These are phyloP conservation scores for Podospora pseudoanserina DNA, from an alignment of 495 filamentous ascomycete species.

Conservation along the genomic window DNA sequence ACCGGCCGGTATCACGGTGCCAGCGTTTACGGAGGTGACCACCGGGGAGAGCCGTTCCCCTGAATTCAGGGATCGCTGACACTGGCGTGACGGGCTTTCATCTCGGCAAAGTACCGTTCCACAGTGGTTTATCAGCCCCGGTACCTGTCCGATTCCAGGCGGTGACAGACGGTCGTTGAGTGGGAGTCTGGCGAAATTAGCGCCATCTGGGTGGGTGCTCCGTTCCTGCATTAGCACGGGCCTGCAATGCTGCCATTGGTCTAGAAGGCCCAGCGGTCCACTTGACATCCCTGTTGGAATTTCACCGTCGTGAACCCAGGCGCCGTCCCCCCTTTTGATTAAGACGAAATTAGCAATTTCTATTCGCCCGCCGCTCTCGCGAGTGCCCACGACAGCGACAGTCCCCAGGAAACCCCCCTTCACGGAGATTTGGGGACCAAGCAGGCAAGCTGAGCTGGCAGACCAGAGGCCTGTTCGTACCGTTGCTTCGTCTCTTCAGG, in stretches of 20 bases:
- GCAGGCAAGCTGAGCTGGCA: constrained; percentile 14
- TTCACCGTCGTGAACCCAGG: constrained; percentile 4
- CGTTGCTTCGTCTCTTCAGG: constrained; percentile 17
- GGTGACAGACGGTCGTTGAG: constrained; percentile 5
- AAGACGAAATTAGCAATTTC: constrained; percentile 37
- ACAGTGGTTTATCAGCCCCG: constrained; percentile 13
- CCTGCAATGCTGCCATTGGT: not conserved
- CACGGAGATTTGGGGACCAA: constrained; percentile 33
- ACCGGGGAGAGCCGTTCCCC: not conserved
- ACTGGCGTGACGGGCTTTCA: constrained; percentile 13
- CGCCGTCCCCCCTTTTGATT: constrained; percentile 29
- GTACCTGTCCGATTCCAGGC: constrained; percentile 7
- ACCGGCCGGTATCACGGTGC: not conserved
- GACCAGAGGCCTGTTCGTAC: constrained; percentile 13
- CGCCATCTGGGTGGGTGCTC: constrained; percentile 21
- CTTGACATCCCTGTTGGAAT: constrained; percentile 12
- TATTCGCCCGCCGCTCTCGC: constrained; percentile 29
- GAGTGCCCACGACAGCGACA: not conserved
- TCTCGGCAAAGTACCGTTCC: constrained; percentile 25
- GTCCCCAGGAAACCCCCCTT: constrained; percentile 8
- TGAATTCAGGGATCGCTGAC: not conserved
- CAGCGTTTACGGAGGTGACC: not conserved
- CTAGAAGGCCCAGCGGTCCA: not conserved
- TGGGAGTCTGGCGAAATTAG: constrained; percentile 24
- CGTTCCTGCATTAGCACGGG: constrained; percentile 26